Evolutionary conservation across 805 yeast genomes (phyloP), one percentile per base, ranked within the genome.

Genomic region (Saccharomycopsis sp.): DNA sequence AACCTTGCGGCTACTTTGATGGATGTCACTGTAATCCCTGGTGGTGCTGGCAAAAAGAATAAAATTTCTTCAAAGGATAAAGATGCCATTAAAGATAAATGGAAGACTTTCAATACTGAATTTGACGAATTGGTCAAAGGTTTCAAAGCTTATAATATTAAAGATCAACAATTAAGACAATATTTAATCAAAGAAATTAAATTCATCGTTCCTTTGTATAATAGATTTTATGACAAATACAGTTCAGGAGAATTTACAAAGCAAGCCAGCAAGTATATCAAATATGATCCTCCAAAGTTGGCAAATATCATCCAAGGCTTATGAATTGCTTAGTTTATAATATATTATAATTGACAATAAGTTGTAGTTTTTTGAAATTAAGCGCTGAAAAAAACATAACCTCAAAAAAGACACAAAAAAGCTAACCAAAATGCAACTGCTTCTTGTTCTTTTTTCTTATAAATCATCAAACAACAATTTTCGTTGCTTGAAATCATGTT

Each of bases 1-100:
- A 69, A 69, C 43, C 76, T 83, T 19, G 86, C 95, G 3, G 69
- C 83, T 18, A 69, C 74, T 39, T 67, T 89, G 36, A 77, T 89
- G 69, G 94, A 82, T 51, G 81, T 80, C 50, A 81, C 95, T 2
- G 76, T 80, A 12, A 76, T 76, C 23, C 66, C 66, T 39, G 72
- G 70, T 27, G 57, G 63, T 33, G 52, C 55, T 23, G 49, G 33
- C 13, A 43, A 40, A 21, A 43, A 49, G 42, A 20, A 34, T 34
- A 70, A 63, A 48, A 55, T 63, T 48, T 63, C 74, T 34, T 74
- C 76, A n/a, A 81, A 83, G 49, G 95, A 86, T 49, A 74, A 76
- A 47, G 95, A 86, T 40, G 73, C 67, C 37, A 74, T 86, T 41
- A 92, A 89, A 53, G 96, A 92, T 46, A 75, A 84, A 53, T 86